Percentiles rank a stretch among this genome's conserved stretches.
Conservation (phyloP, 805 yeast species). For the Candida manassasensis region DNA sequence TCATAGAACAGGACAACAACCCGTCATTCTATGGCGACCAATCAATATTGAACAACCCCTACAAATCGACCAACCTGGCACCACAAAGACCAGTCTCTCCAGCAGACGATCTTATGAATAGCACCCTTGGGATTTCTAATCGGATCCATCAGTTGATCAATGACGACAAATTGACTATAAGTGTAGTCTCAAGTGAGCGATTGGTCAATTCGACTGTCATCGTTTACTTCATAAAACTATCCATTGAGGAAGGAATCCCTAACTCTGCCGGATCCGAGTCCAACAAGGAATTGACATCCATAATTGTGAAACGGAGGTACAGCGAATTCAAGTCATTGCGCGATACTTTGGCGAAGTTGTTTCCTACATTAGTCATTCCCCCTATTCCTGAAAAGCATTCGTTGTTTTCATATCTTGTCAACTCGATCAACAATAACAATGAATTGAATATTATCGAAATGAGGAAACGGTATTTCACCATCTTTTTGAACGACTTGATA, state of each 20-base stretch:
- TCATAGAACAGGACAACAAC: conserved; percentile 42
- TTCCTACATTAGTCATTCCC: conserved; percentile 37
- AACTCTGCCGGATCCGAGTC: background rate
- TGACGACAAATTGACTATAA: conserved; percentile 23
- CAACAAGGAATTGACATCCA: conserved; percentile 9
- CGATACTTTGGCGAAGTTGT: conserved; percentile 32
- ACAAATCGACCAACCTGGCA: conserved; percentile 12
- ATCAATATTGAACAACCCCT: conserved; percentile 24
- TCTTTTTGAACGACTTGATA: conserved; percentile 39
- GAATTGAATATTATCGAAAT: conserved; percentile 41
- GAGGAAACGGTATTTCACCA: conserved; percentile 42
- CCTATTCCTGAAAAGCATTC: conserved; percentile 47
- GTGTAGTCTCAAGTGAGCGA: conserved; percentile 32
- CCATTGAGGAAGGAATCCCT: conserved; percentile 9
- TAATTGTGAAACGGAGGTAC: conserved; percentile 38
- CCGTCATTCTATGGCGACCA: conserved; percentile 39
- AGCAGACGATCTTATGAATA: conserved; percentile 21
- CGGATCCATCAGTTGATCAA: conserved; percentile 25
- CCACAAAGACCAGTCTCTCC: background rate
- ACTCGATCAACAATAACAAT: conserved; percentile 33
- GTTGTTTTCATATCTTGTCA: conserved; percentile 36
- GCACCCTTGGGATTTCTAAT: conserved; percentile 27
- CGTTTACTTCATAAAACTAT: conserved; percentile 33
- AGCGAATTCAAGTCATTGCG: conserved; percentile 41
- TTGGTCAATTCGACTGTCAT: conserved; percentile 32